These are phyloP conservation scores for Pascua guehoae DNA, from an alignment of 1,284 basidiomycete genomes.

Conservation along the genomic window DNA sequence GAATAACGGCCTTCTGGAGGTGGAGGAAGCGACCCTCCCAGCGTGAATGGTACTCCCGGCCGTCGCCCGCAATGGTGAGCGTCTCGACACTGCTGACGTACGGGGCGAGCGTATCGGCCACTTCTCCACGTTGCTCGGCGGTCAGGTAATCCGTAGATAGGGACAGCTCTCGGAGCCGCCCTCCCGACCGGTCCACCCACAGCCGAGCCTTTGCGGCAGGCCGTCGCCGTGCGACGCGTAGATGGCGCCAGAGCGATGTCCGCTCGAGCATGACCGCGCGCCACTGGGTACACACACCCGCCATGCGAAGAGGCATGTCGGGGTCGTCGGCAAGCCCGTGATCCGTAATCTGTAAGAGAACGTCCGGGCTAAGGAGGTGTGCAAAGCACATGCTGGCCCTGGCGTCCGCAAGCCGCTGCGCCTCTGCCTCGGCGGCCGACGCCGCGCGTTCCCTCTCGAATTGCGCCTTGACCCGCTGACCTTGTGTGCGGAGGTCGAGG, in stretches of 20 bases:
- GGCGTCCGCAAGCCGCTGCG: neutral
- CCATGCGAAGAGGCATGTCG: slow-evolving; percentile 26
- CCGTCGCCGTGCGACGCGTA: slow-evolving; percentile 23
- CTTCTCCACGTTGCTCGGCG: no score
- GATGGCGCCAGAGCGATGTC: slow-evolving; percentile 21
- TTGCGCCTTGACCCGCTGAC: neutral
- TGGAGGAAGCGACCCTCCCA: no score
- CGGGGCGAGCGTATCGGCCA: neutral
- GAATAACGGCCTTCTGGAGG: no score
- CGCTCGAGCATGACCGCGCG: slow-evolving; percentile 19
- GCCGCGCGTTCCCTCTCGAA: neutral
- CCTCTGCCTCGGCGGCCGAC: slow-evolving; percentile 3
- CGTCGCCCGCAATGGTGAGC: neutral
- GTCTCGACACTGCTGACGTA: slow-evolving; percentile 2
- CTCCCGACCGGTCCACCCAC: slow-evolving; percentile 22
- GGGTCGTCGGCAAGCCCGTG: slow-evolving; percentile 20
- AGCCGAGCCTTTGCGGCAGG: slow-evolving; percentile 17
- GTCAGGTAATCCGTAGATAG: neutral
- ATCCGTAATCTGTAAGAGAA: slow-evolving; percentile 31
- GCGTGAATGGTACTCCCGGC: no score
- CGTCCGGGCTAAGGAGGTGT: slow-evolving; percentile 27
- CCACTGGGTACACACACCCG: slow-evolving; percentile 32
- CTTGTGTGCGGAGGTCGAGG: slow-evolving; percentile 3
- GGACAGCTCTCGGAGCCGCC: slow-evolving; percentile 15
- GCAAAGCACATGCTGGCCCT: slow-evolving; percentile 26